Evolutionary conservation across 139 green algal species (phyloP).

Genomic region (Micromonas commoda): DNA sequence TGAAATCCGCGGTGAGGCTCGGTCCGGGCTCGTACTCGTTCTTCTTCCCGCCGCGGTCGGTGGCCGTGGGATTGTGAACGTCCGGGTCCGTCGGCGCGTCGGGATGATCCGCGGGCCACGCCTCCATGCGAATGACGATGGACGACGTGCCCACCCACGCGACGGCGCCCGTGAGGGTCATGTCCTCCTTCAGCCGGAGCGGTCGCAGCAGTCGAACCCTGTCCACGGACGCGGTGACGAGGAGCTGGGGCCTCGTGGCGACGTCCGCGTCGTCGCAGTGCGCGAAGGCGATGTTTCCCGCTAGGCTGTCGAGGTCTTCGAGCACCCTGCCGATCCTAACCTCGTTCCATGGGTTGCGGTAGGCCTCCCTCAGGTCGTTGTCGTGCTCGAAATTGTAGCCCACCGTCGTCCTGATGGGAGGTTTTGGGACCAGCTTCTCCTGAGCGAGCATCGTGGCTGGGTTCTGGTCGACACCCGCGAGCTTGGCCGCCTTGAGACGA

Average conservation of each 20-base stretch:
- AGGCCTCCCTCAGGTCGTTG: background rate
- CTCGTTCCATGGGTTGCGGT: background rate
- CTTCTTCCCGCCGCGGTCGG: background rate
- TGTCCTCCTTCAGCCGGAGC: constrained; percentile 26
- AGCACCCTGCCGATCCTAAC: constrained; percentile 67
- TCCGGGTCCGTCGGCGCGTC: background rate
- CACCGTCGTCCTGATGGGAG: background rate
- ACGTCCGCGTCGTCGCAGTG: constrained; percentile 38
- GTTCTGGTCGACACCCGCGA: background rate
- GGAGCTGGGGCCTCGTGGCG: constrained; percentile 27
- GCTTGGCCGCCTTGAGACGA: background rate
- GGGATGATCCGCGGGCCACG: background rate
- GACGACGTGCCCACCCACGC: constrained; percentile 13
- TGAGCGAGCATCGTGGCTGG: background rate
- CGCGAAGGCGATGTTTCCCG: constrained; percentile 63
- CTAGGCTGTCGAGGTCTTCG: constrained; percentile 76
- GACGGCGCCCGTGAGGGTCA: constrained; percentile 21
- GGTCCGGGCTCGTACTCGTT: background rate
- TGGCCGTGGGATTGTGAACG: background rate
- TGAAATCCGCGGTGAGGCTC: constrained; percentile 46
- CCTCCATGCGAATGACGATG: constrained; percentile 15
- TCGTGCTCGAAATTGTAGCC: constrained; percentile 1
- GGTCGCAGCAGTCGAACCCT: constrained; percentile 15
- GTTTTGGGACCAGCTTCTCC: background rate
- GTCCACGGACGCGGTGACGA: constrained; percentile 42